Evolutionary conservation across 352 stramenopile species (phyloP), one percentile per base, ranked within the genome.

Genomic region (Phytophthora ohioensis): DNA sequence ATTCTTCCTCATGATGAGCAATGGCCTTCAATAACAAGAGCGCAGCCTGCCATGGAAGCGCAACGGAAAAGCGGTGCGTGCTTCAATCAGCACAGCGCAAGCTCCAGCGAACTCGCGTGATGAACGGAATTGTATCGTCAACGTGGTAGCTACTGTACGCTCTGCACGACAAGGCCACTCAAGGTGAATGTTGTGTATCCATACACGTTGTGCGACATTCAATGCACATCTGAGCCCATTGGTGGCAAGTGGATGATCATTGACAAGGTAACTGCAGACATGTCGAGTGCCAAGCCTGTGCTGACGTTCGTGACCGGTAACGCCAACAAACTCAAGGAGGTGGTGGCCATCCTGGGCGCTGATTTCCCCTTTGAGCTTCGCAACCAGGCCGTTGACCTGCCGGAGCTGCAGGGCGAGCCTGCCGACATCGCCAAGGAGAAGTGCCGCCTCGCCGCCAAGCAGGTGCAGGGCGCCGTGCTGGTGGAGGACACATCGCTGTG

Each of bases 401-500:
- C 97, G 5, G 97, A 99, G 80, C 87, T 99, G 46, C 97, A 99
- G 86, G 98, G 98, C 43, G 95, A 99, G 71, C 96, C 97, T 7
- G 78, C 88, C 38, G 92, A 99, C 69, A 98, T 99, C 53, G 95
- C 95, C 21, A 81, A 78, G 49, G 91, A 99, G 70, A 99, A 99
- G 78, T 99, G 97, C 71, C 71, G 72, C 8, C 78, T 98, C 17
- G 97, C 97, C 10, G 87, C 91, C 17, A 69, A 94, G 61, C 65
- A 96, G 71, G 80, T 97, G 46, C 65, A 87, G 36, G 95, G 97
- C 8, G 79, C 96, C 5, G 94, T 98, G 49, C 91, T 99, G 39
- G 96, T 98, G 30, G 97, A 99, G 79, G 97, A 99, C 82, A 99
- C 96, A 41, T 98, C 91, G 52, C 81, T 99, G 5, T 99, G 97